These are phyloP conservation scores for Drechslerella dactyloides DNA, from an alignment of 2,329 filamentous ascomycete species.

Conservation along the genomic window DNA sequence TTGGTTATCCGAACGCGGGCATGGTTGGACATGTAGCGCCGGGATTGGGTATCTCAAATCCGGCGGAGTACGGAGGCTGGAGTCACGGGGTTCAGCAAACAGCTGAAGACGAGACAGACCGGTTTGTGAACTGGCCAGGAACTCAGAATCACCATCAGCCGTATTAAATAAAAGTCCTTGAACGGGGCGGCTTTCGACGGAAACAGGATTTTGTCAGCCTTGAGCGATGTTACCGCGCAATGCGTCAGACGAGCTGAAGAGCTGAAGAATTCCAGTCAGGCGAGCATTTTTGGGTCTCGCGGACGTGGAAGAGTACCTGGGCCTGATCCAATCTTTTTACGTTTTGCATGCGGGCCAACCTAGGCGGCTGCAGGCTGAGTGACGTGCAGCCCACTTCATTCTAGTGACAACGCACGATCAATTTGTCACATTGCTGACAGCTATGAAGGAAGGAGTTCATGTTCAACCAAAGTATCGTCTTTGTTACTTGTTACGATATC, in stretches of 20 bases:
- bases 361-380: background rate
- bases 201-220: slow-evolving; percentile 6
- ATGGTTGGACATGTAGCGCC: slow-evolving; percentile 40
- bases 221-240: slow-evolving; percentile 18
- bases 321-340: slow-evolving; percentile 27
- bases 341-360: background rate
- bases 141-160: slow-evolving; percentile 40
- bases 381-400: background rate
- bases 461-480: background rate
- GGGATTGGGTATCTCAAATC: slow-evolving; percentile 45
- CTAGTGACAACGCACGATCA: background rate
- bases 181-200: background rate
- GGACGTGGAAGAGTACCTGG: slow-evolving; percentile 32
- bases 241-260: slow-evolving; percentile 35
- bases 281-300: slow-evolving; percentile 40
- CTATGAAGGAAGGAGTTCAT: background rate
- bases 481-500: slow-evolving; percentile 3
- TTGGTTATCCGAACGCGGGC: slow-evolving; percentile 26
- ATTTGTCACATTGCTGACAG: background rate
- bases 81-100: slow-evolving; percentile 30
- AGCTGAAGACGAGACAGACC: slow-evolving; percentile 37
- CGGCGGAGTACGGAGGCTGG: slow-evolving; percentile 36
- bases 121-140: slow-evolving; percentile 42
- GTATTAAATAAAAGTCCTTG: slow-evolving; percentile 17
- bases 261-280: slow-evolving; percentile 23